A percentile compares a stretch with the other conserved stretches of the same genome.
Conservation (phyloP, 257 asterid genomes). For the Dorcoceras hygrometricum region DNA sequence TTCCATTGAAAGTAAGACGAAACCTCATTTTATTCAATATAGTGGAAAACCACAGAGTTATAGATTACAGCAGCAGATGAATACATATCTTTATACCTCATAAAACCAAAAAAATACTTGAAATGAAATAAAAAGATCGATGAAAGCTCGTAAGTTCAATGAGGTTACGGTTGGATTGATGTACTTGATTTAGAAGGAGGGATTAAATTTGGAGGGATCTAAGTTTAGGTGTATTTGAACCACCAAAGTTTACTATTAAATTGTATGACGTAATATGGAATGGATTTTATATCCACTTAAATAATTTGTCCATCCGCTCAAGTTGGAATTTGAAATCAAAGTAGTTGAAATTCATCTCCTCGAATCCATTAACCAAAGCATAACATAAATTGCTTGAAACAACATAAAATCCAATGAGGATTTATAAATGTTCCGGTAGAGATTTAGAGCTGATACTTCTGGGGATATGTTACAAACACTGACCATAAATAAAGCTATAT, state of each 20-base stretch:
- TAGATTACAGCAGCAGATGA: not conserved
- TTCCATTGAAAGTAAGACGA: not conserved
- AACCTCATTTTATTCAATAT: constrained; percentile 5
- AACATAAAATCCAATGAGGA: not conserved
- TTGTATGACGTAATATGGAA: too few species aligned
- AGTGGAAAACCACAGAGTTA: not conserved
- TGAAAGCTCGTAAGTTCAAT: not conserved
- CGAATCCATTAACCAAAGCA: too few species aligned
- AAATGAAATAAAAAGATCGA: not conserved
- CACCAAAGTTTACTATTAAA: too few species aligned
- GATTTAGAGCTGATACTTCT: not conserved
- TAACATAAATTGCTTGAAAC: not conserved
- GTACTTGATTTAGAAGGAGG: too few species aligned
- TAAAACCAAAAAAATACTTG: not conserved
- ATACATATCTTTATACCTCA: not conserved
- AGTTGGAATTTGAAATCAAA: too few species aligned
- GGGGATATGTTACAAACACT: not conserved
- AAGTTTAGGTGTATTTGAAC: too few species aligned
- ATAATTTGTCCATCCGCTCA: too few species aligned
- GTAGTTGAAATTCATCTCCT: too few species aligned
- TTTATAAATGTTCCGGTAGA: not conserved
- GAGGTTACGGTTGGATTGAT: too few species aligned
- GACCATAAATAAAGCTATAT: not conserved
- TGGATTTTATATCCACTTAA: too few species aligned
- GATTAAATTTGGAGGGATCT: too few species aligned